Evolutionary conservation across 352 stramenopile genomes (phyloP).

Genomic region (Phytophthora sp.): DNA sequence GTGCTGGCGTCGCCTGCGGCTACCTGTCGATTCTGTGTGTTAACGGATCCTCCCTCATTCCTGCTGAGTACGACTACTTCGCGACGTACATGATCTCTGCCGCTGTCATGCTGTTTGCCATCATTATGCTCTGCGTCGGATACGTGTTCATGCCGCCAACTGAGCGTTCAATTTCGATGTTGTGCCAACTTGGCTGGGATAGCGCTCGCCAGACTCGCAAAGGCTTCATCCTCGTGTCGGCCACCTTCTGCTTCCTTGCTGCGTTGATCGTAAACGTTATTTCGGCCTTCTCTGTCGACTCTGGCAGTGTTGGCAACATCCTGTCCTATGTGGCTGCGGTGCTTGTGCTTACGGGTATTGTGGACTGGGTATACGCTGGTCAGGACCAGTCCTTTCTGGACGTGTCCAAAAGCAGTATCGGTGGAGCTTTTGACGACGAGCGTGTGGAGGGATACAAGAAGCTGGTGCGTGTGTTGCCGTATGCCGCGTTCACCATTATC

Average conservation of each 20-base stretch:
- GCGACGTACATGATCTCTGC: constrained; percentile 69
- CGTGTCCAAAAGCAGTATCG: constrained; percentile 36
- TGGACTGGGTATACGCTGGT: constrained; percentile 47
- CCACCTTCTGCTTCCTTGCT: constrained; percentile 30
- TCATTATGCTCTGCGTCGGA: constrained; percentile 43
- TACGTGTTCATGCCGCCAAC: constrained; percentile 52
- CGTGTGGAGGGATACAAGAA: constrained; percentile 55
- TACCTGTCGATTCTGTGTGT: constrained; percentile 78
- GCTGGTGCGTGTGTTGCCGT: constrained; percentile 50
- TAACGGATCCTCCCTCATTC: constrained; percentile 64
- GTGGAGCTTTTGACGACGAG: constrained; percentile 42
- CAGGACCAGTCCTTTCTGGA: constrained; percentile 48
- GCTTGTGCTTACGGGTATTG: constrained; percentile 39
- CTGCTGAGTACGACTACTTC: constrained; percentile 80
- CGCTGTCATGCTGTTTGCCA: constrained; percentile 41
- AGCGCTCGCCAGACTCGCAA: constrained; percentile 27
- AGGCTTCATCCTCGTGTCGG: constrained; percentile 31
- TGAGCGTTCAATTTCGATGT: constrained; percentile 47
- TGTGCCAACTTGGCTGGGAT: constrained; percentile 38
- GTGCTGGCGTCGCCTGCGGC: constrained; percentile 71
- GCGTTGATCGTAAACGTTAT: constrained; percentile 54
- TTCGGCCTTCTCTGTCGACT: constrained; percentile 40
- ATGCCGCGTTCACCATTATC: constrained; percentile 58
- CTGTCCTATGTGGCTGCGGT: constrained; percentile 48
- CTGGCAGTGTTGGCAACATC: constrained; percentile 25